Evolutionary conservation across 2,329 filamentous ascomycete species (phyloP), one percentile per base, ranked within the genome.

Genomic region (Triangularia setosa): DNA sequence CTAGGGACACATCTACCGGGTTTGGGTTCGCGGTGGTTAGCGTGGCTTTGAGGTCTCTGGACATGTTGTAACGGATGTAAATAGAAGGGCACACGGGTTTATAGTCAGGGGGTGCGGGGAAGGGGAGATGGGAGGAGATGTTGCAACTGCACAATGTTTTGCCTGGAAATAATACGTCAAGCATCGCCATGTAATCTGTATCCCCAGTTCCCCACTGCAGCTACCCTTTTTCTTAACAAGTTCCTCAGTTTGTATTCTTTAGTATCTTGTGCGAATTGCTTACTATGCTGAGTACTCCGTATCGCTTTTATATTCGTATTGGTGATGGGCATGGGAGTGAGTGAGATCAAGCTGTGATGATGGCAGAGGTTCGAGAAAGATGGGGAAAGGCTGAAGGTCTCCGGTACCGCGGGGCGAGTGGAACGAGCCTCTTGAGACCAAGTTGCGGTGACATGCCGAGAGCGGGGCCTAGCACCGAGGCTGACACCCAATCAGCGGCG

Each of bases 401-500:
- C 61, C 63, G 68, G 66, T 65, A 66, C 63, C 60, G 63, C 61
- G 65, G 64, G 60, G 62, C 57, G 9, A 14, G 58, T 60, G 11
- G 18, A 24, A 28, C 4, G n/a, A 27, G 18, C 16, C 28, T 23
- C 23, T 21, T 2, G 3, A 53, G 24, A 21, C 52, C 27, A 62
- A 62, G 66, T 69, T 57, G 35, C 57, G 35, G 64, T 67, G 65
- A 67, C 64, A 61, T 68, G 55, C 16, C 27, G 14, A 33, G 4
- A 14, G 40, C 48, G 60, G 60, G 44, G 44, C 7, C 3, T 11
- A 25, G 25, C 6, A 21, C 18, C 6, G 12, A 58, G 18, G 14
- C 9, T n/a, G 9, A 5, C 30, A 61, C 35, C 69, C 69, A 71
- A 70, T 71, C 24, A 61, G 64, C 33, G 54, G 16, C 7, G 9